Base-by-base conservation (phyloP, 108 stramenopile species). In the Fistulifera solaris region DNA sequence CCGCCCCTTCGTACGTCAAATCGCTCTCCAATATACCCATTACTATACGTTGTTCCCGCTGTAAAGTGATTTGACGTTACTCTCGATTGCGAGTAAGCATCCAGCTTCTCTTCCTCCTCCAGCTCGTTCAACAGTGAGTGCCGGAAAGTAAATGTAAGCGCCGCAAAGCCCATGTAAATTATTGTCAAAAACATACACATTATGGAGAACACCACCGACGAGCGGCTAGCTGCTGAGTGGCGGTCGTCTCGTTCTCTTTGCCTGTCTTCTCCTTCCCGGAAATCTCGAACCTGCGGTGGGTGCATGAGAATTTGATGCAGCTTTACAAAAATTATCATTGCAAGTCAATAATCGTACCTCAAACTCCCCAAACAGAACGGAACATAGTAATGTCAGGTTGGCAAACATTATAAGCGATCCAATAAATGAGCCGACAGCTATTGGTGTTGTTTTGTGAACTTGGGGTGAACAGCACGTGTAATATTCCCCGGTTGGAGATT, bases 121-220 rank as follows among this genome's bases (percentile, higher is more conserved):
- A 77, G 72, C 66, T 92, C 90, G 19, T 86, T 71, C 56, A 92
- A 56, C 0, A 87, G 31, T 15, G 55, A 49, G 18, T 68, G 55
- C 0, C 76, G 59, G 52, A 58, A 83, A 21, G 69, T 35, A 67
- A 80, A 83, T 38, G 79, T 65, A 41, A 85, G 39, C 8, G 64
- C 68, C 0, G 86, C 86, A 70, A 87, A 92, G 17, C 70, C 75
- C 26, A 68, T 66, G 54, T 92, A 92, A 42, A 92, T 43, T 8
- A 79, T 55, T n/a, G 90, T 87, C 58, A 92, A 67, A 53, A 92
- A 83, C 22, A 87, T 70, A 59, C 90, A 92, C 66, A 87, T 58
- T 16, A 83, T 77, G 18, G 71, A 73, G 54, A 92, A 92, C 2
- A 84, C 86, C 56, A 71, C 72, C 0, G 81, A 77, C 18, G 81